These are phyloP conservation scores for Magnusiomyces tetraspermus DNA, from an alignment of 1,139 yeast genomes.

Conservation along the genomic window DNA sequence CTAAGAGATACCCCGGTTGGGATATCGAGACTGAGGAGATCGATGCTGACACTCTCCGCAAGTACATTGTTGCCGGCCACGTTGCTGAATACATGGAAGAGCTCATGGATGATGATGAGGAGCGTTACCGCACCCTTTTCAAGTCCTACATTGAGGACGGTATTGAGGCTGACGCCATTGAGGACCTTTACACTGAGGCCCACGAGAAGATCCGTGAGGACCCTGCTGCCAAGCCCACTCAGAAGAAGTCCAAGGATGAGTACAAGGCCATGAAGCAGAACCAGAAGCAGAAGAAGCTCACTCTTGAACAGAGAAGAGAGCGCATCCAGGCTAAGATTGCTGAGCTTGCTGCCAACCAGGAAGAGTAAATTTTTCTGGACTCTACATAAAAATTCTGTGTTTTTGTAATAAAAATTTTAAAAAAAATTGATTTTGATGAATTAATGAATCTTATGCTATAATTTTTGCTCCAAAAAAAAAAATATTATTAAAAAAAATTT, in stretches of 20 bases:
- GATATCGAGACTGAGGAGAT: conserved; percentile 97
- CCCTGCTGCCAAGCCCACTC: conserved; percentile 78
- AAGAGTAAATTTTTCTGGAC: conserved; percentile 2
- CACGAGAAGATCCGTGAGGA: conserved; percentile 94
- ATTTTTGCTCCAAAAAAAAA: too few species aligned
- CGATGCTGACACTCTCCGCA: conserved; percentile 95
- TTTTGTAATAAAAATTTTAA: too few species aligned
- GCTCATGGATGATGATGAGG: conserved; percentile 99
- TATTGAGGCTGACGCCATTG: conserved; percentile 92
- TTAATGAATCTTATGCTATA: too few species aligned
- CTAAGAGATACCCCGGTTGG: conserved; percentile 99
- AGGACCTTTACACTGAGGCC: conserved; percentile 91
- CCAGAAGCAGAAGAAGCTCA: conserved; percentile 79
- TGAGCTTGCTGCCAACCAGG: conserved; percentile 14
- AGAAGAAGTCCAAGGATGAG: conserved; percentile 95
- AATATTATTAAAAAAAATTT: too few species aligned
- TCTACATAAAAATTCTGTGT: too few species aligned
- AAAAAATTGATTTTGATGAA: too few species aligned
- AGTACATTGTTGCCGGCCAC: conserved; percentile 99
- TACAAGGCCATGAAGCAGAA: conserved; percentile 95
- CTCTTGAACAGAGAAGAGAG: conserved; percentile 86
- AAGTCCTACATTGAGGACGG: conserved; percentile 95
- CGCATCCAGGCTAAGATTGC: conserved; percentile 88
- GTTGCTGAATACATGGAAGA: conserved; percentile 99
- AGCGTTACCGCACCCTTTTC: conserved; percentile 95